A percentile compares a stretch with the other conserved stretches of the same genome.
Conservation (phyloP, 495 filamentous ascomycete species). For the Aspergillus hancockii region DNA sequence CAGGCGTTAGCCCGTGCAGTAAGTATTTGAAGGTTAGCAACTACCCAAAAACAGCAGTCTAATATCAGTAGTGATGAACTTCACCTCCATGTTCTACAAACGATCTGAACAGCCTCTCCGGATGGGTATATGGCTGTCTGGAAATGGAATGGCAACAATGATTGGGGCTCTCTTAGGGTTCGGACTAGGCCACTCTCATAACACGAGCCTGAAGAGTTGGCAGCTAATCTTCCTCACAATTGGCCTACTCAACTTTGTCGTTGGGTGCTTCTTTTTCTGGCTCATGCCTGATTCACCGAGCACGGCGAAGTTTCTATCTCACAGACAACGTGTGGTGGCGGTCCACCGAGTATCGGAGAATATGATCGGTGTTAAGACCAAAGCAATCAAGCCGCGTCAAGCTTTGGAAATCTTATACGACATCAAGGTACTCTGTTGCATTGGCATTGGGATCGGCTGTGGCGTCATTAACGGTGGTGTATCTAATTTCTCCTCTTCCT, state of each 20-base stretch:
- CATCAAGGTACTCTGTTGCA: conserved; percentile 38
- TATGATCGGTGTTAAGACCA: conserved; percentile 53
- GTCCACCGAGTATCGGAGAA: conserved; percentile 45
- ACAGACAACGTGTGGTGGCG: conserved; percentile 44
- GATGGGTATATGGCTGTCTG: conserved; percentile 65
- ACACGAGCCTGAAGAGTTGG: conserved; percentile 48
- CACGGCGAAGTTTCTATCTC: conserved; percentile 41
- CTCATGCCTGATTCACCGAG: conserved; percentile 46
- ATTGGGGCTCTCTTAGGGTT: conserved; percentile 56
- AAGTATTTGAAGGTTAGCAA: conserved; percentile 6
- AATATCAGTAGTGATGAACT: conserved; percentile 41
- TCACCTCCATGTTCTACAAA: conserved; percentile 70
- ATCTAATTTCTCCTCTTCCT: conserved; percentile 45
- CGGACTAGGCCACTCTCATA: conserved; percentile 50
- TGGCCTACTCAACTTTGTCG: conserved; percentile 49
- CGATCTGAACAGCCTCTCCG: conserved; percentile 64
- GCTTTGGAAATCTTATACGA: conserved; percentile 43
- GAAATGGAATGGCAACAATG: conserved; percentile 58
- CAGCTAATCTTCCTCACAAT: conserved; percentile 58
- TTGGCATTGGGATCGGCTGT: conserved; percentile 36
- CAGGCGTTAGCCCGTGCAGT: conserved; percentile 54
- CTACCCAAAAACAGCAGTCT: background rate
- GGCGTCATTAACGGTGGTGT: conserved; percentile 49
- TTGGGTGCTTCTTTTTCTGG: conserved; percentile 40
- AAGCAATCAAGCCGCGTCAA: conserved; percentile 36